Evolutionary conservation across 257 asterid genomes (phyloP), one percentile per base, ranked within the genome.

Genomic region (Gynochthodes officinalis): DNA sequence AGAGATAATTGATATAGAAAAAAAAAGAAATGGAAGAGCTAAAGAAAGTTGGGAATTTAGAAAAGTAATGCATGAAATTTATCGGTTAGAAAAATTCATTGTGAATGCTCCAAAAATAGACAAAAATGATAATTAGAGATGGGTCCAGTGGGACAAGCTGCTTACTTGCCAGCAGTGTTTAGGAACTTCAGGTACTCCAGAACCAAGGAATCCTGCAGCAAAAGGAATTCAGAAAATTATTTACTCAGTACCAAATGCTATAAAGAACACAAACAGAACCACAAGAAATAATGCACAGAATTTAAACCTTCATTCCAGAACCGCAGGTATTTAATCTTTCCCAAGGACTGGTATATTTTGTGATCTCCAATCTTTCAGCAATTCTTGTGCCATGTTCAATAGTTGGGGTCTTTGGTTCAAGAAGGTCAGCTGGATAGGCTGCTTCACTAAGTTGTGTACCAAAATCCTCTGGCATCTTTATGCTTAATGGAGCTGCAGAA

Each of bases 161-260:
- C 94, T 87, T 84, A 93, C 98, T 89, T 93, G 84, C 75, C 89
- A 64, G 96, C 97, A 4, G 89, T 82, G 67, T 93, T 93, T 75
- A 93, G 69, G 80, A 90, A 89, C 59, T 53, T 78, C 43, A 93
- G 87, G 49, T 82, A 88, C 60, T 87, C 98, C 32, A 78, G 81
- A 69, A 87, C 93, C 70, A 90, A 76, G 33, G 89, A 81, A 73
- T 87, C 71, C 97, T 92, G 85, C 78, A 75, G 78, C 18, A 23
- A 67, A 64, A 72, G 59, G 25, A 53, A 60, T 6, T 58, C n/a
- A 28, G n/a, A 33, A 10, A 27, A 58, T n/a, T n/a, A n/a, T n/a
- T n/a, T 32, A 33, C 28, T 73, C 32, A 71, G 52, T 27, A 39
- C 27, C 57, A 58, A 37, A 12, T 32, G n/a, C 14, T 7, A 30